A percentile compares a stretch with the other conserved stretches of the same genome.
Conservation (phyloP, 345 rosid species). For the Laguncularia racemosa region DNA sequence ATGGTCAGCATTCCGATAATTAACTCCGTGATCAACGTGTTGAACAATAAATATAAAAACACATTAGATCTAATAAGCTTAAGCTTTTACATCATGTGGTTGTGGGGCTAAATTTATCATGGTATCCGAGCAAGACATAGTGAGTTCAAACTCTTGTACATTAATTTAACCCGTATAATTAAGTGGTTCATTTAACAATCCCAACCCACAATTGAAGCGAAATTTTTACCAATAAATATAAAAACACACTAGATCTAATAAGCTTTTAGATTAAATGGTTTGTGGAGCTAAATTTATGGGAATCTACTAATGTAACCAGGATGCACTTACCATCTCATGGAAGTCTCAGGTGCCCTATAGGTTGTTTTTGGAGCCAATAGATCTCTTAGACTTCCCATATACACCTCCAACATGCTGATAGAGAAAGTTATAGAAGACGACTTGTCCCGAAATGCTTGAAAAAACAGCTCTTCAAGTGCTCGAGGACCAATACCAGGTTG, state of each 20-base stretch:
- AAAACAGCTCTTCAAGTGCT: slow-evolving; percentile 61
- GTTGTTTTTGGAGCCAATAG: slow-evolving; percentile 56
- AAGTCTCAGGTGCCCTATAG: slow-evolving; percentile 30
- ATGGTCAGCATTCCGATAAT: too few species aligned
- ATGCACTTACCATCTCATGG: slow-evolving; percentile 39
- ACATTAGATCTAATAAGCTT: too few species aligned
- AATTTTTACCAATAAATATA: too few species aligned
- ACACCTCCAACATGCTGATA: slow-evolving; percentile 95
- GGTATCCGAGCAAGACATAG: too few species aligned
- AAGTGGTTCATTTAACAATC: too few species aligned
- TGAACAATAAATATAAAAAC: slow-evolving; percentile 3
- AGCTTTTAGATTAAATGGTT: background rate
- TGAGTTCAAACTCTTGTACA: too few species aligned
- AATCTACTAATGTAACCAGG: background rate
- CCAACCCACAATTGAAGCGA: too few species aligned
- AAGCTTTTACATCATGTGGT: background rate
- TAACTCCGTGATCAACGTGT: too few species aligned
- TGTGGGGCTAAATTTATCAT: background rate
- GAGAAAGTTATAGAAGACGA: slow-evolving; percentile 48
- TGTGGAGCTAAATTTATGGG: background rate
- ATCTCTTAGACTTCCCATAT: slow-evolving; percentile 78
- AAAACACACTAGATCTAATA: too few species aligned
- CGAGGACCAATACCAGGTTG: slow-evolving; percentile 75
- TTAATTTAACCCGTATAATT: too few species aligned
- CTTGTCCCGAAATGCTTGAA: slow-evolving; percentile 34